Evolutionary conservation across 179 eudicot species (phyloP), one percentile per base, ranked within the genome.

Genomic region (Sideroxylon spinosum): DNA sequence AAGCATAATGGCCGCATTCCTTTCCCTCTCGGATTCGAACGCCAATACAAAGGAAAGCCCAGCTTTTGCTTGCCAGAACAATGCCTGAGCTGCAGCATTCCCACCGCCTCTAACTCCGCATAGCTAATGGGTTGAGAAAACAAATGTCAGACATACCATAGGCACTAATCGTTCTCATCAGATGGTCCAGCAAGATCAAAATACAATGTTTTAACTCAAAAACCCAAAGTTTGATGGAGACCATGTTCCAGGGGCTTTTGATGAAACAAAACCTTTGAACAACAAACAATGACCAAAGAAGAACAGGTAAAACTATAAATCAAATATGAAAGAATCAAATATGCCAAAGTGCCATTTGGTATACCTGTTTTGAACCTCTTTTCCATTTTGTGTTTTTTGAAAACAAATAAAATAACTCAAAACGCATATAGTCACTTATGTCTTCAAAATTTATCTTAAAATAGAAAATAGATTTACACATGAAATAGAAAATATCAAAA

Each of bases 71-170:
- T 90, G 93, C 98, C 98, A 96, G 80, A 88, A 94, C 62, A 89
- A 49, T 78, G 98, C 98, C 80, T 92, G 95, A 17, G 94, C 91
- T 77, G 99, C 98, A 23, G 98, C 97, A 73, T 96, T 96, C 62
- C 99, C 99, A 4, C 99, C 99, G 26, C 99, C 99, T 84, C 98
- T 87, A 22, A 96, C 93, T 77, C 99, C 99, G 77, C 97, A 96
- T 56, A 96, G 86, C 99, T 96, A 83, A 44, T 75, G 68, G 59
- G 22, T 37, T 44, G 57, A 62, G 26, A 32, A 64, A 76, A 53
- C 50, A 0, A 37, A 64, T 0, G 52, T 76, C 52, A 67, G n/a
- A 65, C 22, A 29, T 17, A 14, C 19, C 19, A 25, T 14, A 57
- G 11, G n/a, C 60, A 23, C 17, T 9, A 37, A 23, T 14, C 16